These are phyloP conservation scores for Pseudogymnoascus sp. DNA, from an alignment of 2,329 filamentous ascomycete species.

Conservation along the genomic window DNA sequence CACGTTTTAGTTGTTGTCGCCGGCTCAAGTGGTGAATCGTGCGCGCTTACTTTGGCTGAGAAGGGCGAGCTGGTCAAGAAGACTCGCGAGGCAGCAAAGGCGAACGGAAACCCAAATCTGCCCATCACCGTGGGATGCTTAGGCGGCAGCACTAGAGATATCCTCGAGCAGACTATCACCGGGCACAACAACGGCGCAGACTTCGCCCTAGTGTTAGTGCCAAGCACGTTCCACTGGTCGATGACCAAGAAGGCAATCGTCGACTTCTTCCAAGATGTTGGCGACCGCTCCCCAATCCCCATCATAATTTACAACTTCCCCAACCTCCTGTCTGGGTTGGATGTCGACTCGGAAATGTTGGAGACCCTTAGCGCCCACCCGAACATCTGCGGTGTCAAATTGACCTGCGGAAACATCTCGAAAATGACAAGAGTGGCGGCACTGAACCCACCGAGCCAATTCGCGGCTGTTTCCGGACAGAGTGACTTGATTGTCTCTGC, in stretches of 20 bases:
- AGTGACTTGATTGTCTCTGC: conserved; percentile 62
- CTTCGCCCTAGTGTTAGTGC: conserved; percentile 33
- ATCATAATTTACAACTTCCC: conserved; percentile 43
- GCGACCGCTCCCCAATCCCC: conserved; percentile 33
- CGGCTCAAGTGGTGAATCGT: conserved; percentile 42
- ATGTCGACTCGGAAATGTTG: conserved; percentile 36
- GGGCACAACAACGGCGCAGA: conserved; percentile 33
- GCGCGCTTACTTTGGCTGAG: conserved; percentile 33
- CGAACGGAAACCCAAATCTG: conserved; percentile 23
- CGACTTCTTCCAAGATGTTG: conserved; percentile 43
- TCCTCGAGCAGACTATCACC: conserved; percentile 33
- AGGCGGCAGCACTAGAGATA: conserved; percentile 33
- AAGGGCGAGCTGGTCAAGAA: conserved; percentile 33
- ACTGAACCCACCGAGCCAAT: conserved; percentile 58
- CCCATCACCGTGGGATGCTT: conserved; percentile 36
- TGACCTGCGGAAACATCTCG: conserved; percentile 33
- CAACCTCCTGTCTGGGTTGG: conserved; percentile 35
- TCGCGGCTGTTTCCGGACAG: conserved; percentile 52
- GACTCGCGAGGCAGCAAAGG: conserved; percentile 31
- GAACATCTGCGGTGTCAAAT: conserved; percentile 32
- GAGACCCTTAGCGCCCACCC: conserved; percentile 26
- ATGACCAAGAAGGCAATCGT: conserved; percentile 41
- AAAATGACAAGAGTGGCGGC: conserved; percentile 40
- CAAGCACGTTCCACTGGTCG: conserved; percentile 35
- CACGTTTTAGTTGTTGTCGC: conserved; percentile 70